phyloP scores from a whole-genome alignment of 306 rosid genomes.

The Delonix regia region DNA sequence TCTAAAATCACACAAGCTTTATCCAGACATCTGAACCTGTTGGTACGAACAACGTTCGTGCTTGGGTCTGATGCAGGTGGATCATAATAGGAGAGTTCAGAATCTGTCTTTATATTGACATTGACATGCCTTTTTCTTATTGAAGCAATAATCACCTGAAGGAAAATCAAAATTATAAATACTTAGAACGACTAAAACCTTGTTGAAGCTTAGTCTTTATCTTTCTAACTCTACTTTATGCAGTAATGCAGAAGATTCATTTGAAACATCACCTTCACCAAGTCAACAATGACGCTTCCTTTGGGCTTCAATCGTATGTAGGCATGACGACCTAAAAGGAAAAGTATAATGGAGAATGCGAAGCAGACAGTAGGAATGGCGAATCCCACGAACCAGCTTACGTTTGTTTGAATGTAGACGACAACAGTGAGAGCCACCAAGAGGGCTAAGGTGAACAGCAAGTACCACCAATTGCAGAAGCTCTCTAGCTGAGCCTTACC shows the following conservation, averaged over 20 bases:
- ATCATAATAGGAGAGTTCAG: slow-evolving; percentile 39
- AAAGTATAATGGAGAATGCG: slow-evolving; percentile 44
- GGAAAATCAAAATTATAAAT: not conserved
- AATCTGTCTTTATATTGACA: not conserved
- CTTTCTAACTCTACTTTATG: too few species aligned
- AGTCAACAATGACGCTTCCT: slow-evolving; percentile 52
- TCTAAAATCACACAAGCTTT: slow-evolving; percentile 55
- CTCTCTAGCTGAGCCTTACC: slow-evolving; percentile 62
- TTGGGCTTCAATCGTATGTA: slow-evolving; percentile 46
- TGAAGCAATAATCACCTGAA: slow-evolving; percentile 35
- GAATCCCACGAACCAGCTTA: slow-evolving; percentile 66
- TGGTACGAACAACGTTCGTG: slow-evolving; percentile 23
- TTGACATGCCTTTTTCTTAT: slow-evolving; percentile 32
- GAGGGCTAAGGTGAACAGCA: slow-evolving; percentile 55
- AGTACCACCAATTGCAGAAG: slow-evolving; percentile 72
- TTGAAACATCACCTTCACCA: slow-evolving; percentile 41
- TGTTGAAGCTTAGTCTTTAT: too few species aligned
- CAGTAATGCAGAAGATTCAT: too few species aligned
- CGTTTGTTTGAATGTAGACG: slow-evolving; percentile 53
- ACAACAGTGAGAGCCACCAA: slow-evolving; percentile 56
- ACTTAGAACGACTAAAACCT: too few species aligned
- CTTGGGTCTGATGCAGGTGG: slow-evolving; percentile 31
- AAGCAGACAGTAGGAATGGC: slow-evolving; percentile 56
- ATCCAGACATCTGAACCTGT: slow-evolving; percentile 48
- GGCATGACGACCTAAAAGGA: slow-evolving; percentile 40